Evolutionary conservation across 305 asterid species (phyloP).

Genomic region (Solanum hybrid): DNA sequence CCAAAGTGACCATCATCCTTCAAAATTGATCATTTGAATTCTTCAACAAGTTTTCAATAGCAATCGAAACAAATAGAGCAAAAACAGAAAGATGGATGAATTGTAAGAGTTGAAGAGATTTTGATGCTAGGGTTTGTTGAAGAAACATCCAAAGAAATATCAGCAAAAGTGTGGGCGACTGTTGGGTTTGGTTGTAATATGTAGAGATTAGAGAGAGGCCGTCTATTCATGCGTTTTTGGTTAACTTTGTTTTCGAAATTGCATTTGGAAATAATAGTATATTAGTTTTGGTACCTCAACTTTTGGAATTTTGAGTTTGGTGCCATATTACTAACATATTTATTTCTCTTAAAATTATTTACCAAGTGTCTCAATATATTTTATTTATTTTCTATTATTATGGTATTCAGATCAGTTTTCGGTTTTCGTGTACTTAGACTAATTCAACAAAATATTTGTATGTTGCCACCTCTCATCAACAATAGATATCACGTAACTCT

Average conservation of each 20-base stretch:
- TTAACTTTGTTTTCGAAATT: not conserved
- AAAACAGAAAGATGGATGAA: not conserved
- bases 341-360: not conserved
- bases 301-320: not conserved
- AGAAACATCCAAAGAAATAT: not conserved
- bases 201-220: not conserved
- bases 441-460: too few species aligned
- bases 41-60: not conserved
- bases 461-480: not conserved
- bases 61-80: not conserved
- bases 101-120: not conserved
- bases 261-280: not conserved
- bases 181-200: not conserved
- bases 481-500: too few species aligned
- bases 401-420: too few species aligned
- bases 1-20: not conserved
- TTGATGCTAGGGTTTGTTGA: constrained; percentile 1
- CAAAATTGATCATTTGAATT: not conserved
- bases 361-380: not conserved
- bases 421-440: too few species aligned
- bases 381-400: not conserved
- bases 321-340: not conserved
- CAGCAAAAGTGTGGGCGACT: not conserved
- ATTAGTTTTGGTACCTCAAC: not conserved
- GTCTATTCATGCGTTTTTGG: not conserved